Evolutionary conservation across 257 asterid genomes (phyloP).

Genomic region (Capsicum chinense): DNA sequence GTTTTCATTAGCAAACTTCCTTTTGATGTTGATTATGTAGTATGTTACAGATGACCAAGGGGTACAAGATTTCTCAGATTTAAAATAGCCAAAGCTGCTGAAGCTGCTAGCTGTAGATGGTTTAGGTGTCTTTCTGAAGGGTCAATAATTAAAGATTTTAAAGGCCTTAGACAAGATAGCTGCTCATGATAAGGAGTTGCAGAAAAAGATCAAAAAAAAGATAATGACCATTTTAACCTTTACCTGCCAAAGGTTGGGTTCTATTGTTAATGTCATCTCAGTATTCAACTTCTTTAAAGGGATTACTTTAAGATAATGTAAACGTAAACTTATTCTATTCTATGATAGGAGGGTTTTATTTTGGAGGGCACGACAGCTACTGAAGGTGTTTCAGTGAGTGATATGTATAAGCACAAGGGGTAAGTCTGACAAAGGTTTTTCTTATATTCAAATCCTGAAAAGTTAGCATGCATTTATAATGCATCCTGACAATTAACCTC

Average conservation of each 20-base stretch:
- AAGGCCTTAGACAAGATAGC: too few relatives aligned
- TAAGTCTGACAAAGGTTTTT: slow-evolving; percentile 37
- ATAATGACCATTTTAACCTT: too few relatives aligned
- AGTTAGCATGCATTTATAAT: background rate
- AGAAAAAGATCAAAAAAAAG: too few relatives aligned
- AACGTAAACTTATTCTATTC: slow-evolving; percentile 34
- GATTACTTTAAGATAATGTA: slow-evolving; percentile 18
- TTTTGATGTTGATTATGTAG: slow-evolving; percentile 68
- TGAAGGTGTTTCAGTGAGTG: slow-evolving; percentile 77
- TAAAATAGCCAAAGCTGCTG: slow-evolving; percentile 60
- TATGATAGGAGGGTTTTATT: slow-evolving; percentile 84
- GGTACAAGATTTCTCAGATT: slow-evolving; percentile 99
- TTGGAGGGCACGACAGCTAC: slow-evolving; percentile 86
- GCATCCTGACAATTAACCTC: too few relatives aligned
- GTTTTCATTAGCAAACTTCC: slow-evolving; percentile 86
- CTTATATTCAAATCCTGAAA: background rate
- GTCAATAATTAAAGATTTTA: slow-evolving; percentile 52
- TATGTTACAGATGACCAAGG: slow-evolving; percentile 74
- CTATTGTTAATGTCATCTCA: slow-evolving; percentile 13
- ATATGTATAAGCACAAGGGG: slow-evolving; percentile 88
- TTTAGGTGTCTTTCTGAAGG: slow-evolving; percentile 72
- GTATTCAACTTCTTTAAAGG: slow-evolving; percentile 26
- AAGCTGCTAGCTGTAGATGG: slow-evolving; percentile 66
- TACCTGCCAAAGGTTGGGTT: too few relatives aligned
- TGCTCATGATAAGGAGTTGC: too few relatives aligned